Conservation (phyloP, 805 yeast species). For the Tetrapisispora phaffii region DNA sequence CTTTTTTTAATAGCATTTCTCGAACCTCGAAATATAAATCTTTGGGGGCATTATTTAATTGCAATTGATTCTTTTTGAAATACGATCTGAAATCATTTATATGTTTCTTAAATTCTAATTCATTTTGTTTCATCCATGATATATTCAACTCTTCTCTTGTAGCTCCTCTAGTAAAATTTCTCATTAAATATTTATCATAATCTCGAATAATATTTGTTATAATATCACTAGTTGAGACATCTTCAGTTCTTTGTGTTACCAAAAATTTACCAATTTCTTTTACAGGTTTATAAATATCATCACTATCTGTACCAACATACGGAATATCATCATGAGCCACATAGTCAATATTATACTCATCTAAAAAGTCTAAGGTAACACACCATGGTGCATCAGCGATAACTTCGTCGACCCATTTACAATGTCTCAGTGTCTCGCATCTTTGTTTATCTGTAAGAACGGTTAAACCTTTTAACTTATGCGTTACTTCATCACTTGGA, state of each 20-base stretch:
- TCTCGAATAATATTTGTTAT: conserved; percentile 91
- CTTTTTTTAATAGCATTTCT: conserved; percentile 42
- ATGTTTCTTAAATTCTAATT: conserved; percentile 85
- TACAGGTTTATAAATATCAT: conserved; percentile 88
- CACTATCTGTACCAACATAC: conserved; percentile 75
- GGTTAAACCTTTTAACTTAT: conserved; percentile 85
- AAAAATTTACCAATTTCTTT: conserved; percentile 84
- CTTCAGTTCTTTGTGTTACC: conserved; percentile 93
- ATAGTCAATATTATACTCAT: conserved; percentile 76
- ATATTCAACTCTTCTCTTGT: conserved; percentile 93
- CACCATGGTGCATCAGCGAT: conserved; percentile 94
- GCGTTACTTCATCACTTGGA: conserved; percentile 85
- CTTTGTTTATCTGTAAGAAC: conserved; percentile 83
- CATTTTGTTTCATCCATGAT: conserved; percentile 95
- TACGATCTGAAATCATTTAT: conserved; percentile 78
- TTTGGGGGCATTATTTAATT: conserved; percentile 59
- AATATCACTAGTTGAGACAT: conserved; percentile 90
- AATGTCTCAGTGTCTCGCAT: conserved; percentile 82
- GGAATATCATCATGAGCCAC: conserved; percentile 98
- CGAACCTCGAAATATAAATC: conserved; percentile 81
- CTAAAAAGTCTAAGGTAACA: conserved; percentile 72
- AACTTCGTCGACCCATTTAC: conserved; percentile 97
- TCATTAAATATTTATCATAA: conserved; percentile 91
- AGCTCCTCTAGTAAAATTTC: conserved; percentile 96
- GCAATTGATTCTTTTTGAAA: conserved; percentile 66